Percentiles rank a stretch among this genome's conserved stretches.
Evolutionary conservation across 1,284 basidiomycete species (phyloP).

Genomic region (Moesziomyces sp.): DNA sequence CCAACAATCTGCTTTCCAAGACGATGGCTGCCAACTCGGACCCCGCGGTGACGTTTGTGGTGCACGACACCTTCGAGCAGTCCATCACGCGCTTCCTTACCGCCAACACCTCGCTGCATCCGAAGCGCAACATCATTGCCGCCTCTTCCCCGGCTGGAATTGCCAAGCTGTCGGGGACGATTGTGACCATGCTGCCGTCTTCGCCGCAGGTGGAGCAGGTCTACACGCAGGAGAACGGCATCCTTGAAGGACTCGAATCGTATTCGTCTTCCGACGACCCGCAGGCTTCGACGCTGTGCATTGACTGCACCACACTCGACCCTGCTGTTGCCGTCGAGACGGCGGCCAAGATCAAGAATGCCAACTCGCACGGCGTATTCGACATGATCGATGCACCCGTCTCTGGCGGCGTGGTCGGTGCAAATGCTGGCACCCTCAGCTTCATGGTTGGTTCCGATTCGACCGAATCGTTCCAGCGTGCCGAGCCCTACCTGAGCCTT

Average conservation of each 20-base stretch:
- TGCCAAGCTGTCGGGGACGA: slow-evolving; percentile 72
- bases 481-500: slow-evolving; percentile 71
- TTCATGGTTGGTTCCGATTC: slow-evolving; percentile 86
- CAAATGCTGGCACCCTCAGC: slow-evolving; percentile 79
- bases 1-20: slow-evolving; percentile 55
- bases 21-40: slow-evolving; percentile 49
- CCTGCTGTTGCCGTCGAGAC: slow-evolving; percentile 78
- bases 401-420: slow-evolving; percentile 87
- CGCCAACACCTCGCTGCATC: slow-evolving; percentile 47
- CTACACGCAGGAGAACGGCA: slow-evolving; percentile 73
- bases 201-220: slow-evolving; percentile 82
- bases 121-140: slow-evolving; percentile 61
- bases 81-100: slow-evolving; percentile 60
- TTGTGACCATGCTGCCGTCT: slow-evolving; percentile 88
- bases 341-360: slow-evolving; percentile 72
- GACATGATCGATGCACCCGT: slow-evolving; percentile 89
- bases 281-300: slow-evolving; percentile 73
- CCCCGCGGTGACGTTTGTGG: slow-evolving; percentile 47
- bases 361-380: slow-evolving; percentile 64
- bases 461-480: slow-evolving; percentile 72
- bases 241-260: slow-evolving; percentile 48
- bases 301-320: slow-evolving; percentile 89
- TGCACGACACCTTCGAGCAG: slow-evolving; percentile 57
- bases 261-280: slow-evolving; percentile 11
- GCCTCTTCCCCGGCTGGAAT: slow-evolving; percentile 68